Evolutionary conservation across 345 rosid species (phyloP).

Genomic region (Euphorbia peplus): DNA sequence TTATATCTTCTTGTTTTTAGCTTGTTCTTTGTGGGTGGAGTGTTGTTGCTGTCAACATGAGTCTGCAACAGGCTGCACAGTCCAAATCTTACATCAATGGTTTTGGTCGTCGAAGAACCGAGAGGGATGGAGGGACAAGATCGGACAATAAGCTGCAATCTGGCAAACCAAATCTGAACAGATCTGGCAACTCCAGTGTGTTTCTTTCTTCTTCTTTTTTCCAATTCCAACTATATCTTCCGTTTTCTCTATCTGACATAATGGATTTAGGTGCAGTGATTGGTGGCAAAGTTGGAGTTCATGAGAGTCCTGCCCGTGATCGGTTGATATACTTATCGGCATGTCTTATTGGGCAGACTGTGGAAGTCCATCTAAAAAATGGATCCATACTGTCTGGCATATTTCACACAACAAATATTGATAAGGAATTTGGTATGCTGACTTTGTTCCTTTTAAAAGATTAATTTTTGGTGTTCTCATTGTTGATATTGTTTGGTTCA

Average conservation of each 20-base stretch:
- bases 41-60: constrained; percentile 26
- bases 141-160: constrained; percentile 51
- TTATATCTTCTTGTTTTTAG: not conserved
- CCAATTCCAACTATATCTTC: constrained; percentile 4
- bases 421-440: constrained; percentile 72
- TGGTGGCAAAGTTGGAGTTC: constrained; percentile 47
- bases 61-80: constrained; percentile 46
- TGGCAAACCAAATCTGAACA: constrained; percentile 47
- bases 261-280: constrained; percentile 36
- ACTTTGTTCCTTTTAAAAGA: constrained; percentile 13
- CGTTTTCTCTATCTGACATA: constrained; percentile 15
- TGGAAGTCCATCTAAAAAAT: constrained; percentile 85
- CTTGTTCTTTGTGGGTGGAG: not conserved
- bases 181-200: constrained; percentile 45
- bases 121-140: constrained; percentile 52
- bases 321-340: constrained; percentile 63
- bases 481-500: not conserved
- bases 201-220: constrained; percentile 19
- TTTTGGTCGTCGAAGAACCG: constrained; percentile 52
- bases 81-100: constrained; percentile 63
- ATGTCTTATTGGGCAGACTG: constrained; percentile 73
- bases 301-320: constrained; percentile 54
- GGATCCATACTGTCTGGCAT: constrained; percentile 84
- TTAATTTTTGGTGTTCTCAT: not conserved
- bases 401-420: constrained; percentile 69